Conservation (phyloP, 768 basidiomycete genomes). For the Hydnum rufescens region DNA sequence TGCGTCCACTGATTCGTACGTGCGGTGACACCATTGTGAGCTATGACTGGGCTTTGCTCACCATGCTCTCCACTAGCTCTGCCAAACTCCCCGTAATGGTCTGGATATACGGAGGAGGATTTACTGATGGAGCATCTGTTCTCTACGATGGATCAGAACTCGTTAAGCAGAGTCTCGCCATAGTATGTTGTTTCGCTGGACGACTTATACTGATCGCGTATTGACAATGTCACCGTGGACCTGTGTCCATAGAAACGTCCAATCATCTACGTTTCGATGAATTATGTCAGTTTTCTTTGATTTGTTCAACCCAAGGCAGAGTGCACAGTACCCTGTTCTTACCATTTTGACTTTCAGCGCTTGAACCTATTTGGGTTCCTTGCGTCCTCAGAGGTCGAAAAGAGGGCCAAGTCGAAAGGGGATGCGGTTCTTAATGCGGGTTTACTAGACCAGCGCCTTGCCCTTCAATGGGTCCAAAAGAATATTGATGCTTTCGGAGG, state of each 20-base stretch:
- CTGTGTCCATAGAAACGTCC: background rate
- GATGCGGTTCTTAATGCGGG: slow-evolving; percentile 1
- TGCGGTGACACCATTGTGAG: no score
- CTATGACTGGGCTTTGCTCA: no score
- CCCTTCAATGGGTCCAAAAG: slow-evolving; percentile 5
- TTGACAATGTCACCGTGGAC: background rate
- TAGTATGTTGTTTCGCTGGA: background rate
- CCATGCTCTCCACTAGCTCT: no score
- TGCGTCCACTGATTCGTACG: no score
- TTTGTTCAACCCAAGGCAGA: background rate
- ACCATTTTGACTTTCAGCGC: no score
- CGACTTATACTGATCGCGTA: background rate
- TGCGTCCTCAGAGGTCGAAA: background rate
- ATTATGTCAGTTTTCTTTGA: slow-evolving; percentile 3
- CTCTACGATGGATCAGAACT: background rate
- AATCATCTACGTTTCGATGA: slow-evolving; percentile 6
- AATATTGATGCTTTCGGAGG: slow-evolving; percentile 6
- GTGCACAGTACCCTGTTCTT: background rate
- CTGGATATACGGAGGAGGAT: background rate
- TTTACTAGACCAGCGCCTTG: slow-evolving; percentile 4
- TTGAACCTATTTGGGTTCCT: background rate
- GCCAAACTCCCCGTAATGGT: slow-evolving; percentile 4
- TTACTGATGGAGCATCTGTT: background rate
- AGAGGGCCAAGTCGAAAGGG: background rate
- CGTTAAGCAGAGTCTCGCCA: background rate